Evolutionary conservation across 352 stramenopile species (phyloP).

Genomic region (Globisporangium iwayamae): DNA sequence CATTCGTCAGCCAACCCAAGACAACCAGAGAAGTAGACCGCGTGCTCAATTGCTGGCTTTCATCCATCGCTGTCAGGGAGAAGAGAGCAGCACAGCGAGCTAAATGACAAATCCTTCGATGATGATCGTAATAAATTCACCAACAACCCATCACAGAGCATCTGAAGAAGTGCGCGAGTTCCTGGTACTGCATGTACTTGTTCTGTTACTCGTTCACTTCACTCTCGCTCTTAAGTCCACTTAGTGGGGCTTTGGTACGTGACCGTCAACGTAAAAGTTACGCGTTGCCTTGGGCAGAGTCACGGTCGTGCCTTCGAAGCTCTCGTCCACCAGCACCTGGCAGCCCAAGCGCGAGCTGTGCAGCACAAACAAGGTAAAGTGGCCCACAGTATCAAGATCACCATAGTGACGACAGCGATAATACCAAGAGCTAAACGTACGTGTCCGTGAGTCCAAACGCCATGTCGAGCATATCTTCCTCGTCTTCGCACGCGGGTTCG

Average conservation of each 20-base stretch:
- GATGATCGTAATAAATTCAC: not conserved
- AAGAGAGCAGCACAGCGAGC: not conserved
- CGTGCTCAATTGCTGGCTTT: not conserved
- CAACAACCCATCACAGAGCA: not conserved
- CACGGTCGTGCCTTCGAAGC: slow-evolving; percentile 89
- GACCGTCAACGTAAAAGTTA: slow-evolving; percentile 99
- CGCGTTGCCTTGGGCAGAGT: slow-evolving; percentile 94
- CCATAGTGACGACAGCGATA: not conserved
- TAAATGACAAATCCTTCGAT: not conserved
- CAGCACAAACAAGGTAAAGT: not conserved
- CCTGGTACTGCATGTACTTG: not conserved
- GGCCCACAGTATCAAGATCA: not conserved
- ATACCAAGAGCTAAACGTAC: slow-evolving; percentile 23
- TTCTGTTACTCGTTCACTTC: not conserved
- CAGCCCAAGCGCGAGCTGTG: slow-evolving; percentile 88
- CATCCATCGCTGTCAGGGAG: not conserved
- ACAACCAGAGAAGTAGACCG: not conserved
- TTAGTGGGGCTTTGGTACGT: slow-evolving; percentile 96
- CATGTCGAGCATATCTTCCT: slow-evolving; percentile 99
- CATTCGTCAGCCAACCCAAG: not conserved
- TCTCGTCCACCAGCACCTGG: slow-evolving; percentile 87
- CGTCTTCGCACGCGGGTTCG: slow-evolving; percentile 92
- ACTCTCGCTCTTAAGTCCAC: not conserved
- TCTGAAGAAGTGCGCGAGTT: not conserved
- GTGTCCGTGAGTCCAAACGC: slow-evolving; percentile 97